Evolutionary conservation across 148 eudicot genomes (phyloP).

Genomic region (Diospyros kaki): DNA sequence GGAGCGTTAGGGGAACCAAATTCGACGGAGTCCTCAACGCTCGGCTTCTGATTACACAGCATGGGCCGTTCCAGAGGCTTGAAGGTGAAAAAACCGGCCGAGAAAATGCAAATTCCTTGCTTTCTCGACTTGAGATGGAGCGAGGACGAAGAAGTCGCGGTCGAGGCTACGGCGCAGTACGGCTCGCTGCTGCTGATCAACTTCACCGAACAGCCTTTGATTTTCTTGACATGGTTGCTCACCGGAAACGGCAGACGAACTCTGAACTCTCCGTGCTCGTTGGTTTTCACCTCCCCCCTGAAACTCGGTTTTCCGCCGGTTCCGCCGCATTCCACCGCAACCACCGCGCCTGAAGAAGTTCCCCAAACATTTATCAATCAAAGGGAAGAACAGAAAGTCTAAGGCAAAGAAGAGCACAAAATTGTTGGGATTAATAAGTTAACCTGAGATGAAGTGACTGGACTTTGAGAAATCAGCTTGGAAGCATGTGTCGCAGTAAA

Average conservation of each 20-base stretch:
- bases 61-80: conserved; percentile 64
- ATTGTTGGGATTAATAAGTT: not conserved
- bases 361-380: not conserved
- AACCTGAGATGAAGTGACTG: conserved; percentile 83
- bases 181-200: conserved; percentile 67
- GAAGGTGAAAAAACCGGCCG: conserved; percentile 87
- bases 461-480: conserved; percentile 37
- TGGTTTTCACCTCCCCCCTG: conserved; percentile 50
- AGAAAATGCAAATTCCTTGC: conserved; percentile 47
- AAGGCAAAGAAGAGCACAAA: not conserved
- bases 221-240: conserved; percentile 50
- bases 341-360: conserved; percentile 63
- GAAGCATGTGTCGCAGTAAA: conserved; percentile 86
- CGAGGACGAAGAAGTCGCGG: conserved; percentile 53
- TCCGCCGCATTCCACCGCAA: conserved; percentile 66
- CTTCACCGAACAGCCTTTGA: conserved; percentile 59
- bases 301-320: conserved; percentile 27
- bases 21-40: conserved; percentile 13
- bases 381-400: not conserved
- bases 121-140: conserved; percentile 50
- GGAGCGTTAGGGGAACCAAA: conserved; percentile 16
- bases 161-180: conserved; percentile 64
- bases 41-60: conserved; percentile 60
- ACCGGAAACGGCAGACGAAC: conserved; percentile 56
- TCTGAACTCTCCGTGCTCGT: conserved; percentile 57